Base-by-base conservation (phyloP, 2,329 filamentous ascomycete genomes). In the Verticillium nubilum region DNA sequence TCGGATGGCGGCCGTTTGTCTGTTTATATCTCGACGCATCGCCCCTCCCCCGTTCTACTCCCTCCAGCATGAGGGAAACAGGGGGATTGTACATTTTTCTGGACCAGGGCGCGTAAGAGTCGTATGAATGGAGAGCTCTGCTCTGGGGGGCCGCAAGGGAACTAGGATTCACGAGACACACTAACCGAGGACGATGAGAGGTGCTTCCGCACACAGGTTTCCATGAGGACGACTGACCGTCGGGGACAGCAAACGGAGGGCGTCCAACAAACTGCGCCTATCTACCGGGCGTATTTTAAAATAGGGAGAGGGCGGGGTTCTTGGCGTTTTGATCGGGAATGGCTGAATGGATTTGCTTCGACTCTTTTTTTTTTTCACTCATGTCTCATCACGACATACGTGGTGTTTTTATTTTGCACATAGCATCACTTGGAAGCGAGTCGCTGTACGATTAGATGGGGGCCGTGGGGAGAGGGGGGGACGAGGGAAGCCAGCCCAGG, bases 361-460 rank as follows among this genome's bases (percentile, higher is more conserved):
- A 35, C n/a, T 33, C 17, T 37, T 23, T 23, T 59, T 56, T 35
- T 35, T 42, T 50, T 58, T 55, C 28, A 52, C 5, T 58, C 33
- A 10, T 33, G 52, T 28, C 31, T 47, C 54, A 23, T 50, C 42
- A 50, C 19, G 9, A 50, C 19, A 50, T 23, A 37, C 35, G 17
- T 37, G 35, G 42, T 50, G n/a, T 54, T 29, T 54, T 54, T 42
- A 25, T 29, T 52, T 37, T 55, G 31, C 37, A 52, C 33, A 55
- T 78, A 77, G 29, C 29, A 75, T 77, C 74, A 67, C 75, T 70
- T 61, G 52, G 52, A 28, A 53, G 52, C 52, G 52, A 53, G 27
- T 27, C 52, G 25, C 52, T 53, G 52, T 53, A 53, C 52, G 52
- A 53, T 53, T 28, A 53, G 52, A 53, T 17, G 17, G 19, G 42